Evolutionary conservation across 176 grass and related monocot genomes (phyloP).

Genomic region (Cenchrus purpureus): DNA sequence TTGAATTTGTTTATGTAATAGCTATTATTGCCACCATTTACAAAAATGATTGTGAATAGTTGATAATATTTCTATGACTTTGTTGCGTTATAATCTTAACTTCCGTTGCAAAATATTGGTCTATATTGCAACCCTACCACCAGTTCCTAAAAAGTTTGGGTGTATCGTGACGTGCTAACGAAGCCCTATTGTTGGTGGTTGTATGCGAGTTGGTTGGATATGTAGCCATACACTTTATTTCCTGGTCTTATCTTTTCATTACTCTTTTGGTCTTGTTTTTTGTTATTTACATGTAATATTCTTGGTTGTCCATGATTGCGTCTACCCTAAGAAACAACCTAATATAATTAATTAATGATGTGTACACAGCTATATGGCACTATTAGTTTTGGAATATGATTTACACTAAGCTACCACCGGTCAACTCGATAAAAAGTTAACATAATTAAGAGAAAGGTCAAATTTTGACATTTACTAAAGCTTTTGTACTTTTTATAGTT

Average conservation of each 20-base stretch:
- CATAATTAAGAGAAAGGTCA: slow-evolving; percentile 3
- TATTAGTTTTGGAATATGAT: not conserved
- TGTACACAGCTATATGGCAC: not conserved
- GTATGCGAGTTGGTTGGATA: not conserved
- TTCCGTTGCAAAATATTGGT: no score
- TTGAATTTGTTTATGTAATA: no score
- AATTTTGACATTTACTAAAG: not conserved
- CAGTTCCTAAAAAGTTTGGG: no score
- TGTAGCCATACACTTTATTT: not conserved
- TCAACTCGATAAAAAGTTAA: not conserved
- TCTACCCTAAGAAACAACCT: not conserved
- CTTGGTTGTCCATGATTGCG: not conserved
- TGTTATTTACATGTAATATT: no score
- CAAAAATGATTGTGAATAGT: no score
- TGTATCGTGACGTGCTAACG: not conserved
- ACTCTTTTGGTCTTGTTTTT: not conserved
- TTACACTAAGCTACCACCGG: slow-evolving; percentile 6
- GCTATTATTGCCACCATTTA: no score
- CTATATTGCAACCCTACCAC: no score
- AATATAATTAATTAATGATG: not conserved
- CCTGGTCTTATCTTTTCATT: not conserved
- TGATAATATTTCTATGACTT: no score
- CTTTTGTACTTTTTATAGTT: slow-evolving; percentile 1
- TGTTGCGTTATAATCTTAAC: no score
- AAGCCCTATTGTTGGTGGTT: not conserved